These are phyloP conservation scores for Cytospora piceicola DNA, from an alignment of 2,329 filamentous ascomycete genomes.

Conservation along the genomic window DNA sequence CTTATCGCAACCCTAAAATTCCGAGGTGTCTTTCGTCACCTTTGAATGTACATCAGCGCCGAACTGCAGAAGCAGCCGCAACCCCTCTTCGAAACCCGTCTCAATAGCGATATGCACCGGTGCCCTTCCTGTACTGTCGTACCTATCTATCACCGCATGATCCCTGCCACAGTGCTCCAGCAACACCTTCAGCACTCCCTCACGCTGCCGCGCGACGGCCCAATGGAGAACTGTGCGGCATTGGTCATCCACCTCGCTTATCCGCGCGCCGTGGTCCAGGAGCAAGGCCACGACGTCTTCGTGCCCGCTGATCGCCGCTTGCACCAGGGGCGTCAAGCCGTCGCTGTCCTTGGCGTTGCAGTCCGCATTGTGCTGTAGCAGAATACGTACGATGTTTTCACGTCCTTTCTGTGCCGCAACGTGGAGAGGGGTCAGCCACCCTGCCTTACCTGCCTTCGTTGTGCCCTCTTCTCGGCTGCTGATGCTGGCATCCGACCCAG, in stretches of 20 bases:
- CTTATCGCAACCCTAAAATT: background rate
- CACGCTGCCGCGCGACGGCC: background rate
- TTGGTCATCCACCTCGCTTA: background rate
- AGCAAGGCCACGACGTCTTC: background rate
- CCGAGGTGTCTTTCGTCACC: slow-evolving; percentile 6
- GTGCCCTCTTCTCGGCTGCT: background rate
- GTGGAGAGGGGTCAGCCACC: slow-evolving; percentile 34
- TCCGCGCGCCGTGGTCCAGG: background rate
- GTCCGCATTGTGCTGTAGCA: slow-evolving; percentile 33
- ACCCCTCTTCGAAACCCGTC: slow-evolving; percentile 31
- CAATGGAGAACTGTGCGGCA: background rate
- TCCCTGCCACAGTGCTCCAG: slow-evolving; percentile 1
- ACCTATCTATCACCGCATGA: slow-evolving; percentile 26
- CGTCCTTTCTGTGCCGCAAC: slow-evolving; percentile 34
- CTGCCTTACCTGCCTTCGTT: slow-evolving; percentile 3
- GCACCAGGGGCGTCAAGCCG: background rate
- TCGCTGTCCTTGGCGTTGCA: slow-evolving; percentile 28
- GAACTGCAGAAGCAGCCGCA: slow-evolving; percentile 29
- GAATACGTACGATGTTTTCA: slow-evolving; percentile 30
- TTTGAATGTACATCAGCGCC: slow-evolving; percentile 16
- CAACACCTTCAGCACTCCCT: background rate
- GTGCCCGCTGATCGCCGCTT: background rate
- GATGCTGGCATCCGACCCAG: background rate
- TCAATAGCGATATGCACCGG: slow-evolving; percentile 33
- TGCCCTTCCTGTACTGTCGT: slow-evolving; percentile 33